These are phyloP conservation scores for Fraxinus anomala DNA, from an alignment of 257 asterid species.

Conservation along the genomic window DNA sequence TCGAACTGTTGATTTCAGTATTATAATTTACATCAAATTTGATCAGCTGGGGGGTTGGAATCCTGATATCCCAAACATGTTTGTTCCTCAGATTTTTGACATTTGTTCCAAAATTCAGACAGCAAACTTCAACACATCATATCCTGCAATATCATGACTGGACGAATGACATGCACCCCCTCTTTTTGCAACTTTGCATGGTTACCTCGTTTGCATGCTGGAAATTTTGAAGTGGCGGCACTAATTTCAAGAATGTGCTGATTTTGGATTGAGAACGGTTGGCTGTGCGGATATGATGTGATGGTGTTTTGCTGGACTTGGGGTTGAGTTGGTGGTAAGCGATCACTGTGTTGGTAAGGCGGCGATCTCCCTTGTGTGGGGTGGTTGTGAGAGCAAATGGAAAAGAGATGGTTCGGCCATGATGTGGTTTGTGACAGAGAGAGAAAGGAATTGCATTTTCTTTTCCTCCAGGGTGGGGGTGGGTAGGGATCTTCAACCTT, in stretches of 20 bases:
- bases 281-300: not conserved
- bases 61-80: not conserved
- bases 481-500: not conserved
- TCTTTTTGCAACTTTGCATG: not conserved
- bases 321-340: not conserved
- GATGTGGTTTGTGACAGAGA: not conserved
- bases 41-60: not conserved
- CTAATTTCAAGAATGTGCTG: not conserved
- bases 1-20: not conserved
- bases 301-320: not conserved
- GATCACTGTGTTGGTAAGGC: not conserved
- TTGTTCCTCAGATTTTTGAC: not conserved
- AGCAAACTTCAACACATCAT: not conserved
- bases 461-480: not conserved
- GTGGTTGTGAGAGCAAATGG: not conserved
- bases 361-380: not conserved
- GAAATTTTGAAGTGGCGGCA: not conserved
- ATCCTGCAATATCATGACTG: not conserved
- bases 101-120: not conserved
- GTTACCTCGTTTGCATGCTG: not conserved
- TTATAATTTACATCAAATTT: not conserved
- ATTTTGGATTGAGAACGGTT: not conserved
- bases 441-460: not conserved
- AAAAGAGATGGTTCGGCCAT: not conserved
- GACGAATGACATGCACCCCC: not conserved